Base-by-base conservation (phyloP, 176 grass and related monocot genomes). In the Zoysia japonica region DNA sequence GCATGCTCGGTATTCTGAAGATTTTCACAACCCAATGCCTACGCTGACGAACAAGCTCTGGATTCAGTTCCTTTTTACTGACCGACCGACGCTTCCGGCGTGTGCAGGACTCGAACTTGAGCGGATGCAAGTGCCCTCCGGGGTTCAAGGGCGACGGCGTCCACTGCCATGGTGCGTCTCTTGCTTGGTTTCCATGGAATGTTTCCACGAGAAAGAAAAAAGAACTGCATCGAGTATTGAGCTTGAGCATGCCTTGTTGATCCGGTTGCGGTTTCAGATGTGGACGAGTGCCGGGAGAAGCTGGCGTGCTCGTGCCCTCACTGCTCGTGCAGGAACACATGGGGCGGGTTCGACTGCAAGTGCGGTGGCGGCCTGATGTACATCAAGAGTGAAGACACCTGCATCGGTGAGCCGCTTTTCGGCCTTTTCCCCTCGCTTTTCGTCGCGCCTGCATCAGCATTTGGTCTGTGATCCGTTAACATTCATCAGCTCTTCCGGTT, bases 301-400 rank as follows among this genome's bases (percentile, higher is more conserved):
- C 44, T 81, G n/a, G 90, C 84, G 9, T 99, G 96, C 74, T 83
- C 80, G 9, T 95, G 96, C 75, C 82, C 87, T 11, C 76, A 81
- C 62, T 99, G 96, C 81, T 88, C 88, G 15, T 95, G 96, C 80
- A 69, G 76, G 81, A 95, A 99, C 77, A 93, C 69, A 1, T 99
- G 88, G 90, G 96, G 96, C 37, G 79, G 79, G 3, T 94, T 87
- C 86, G 90, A 99, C 69, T 99, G 96, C 92, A 82, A 83, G 47
- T 99, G 96, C 88, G 87, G 65, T 4, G 51, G 81, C 7, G 59
- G 81, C 67, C 68, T 80, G 10, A 53, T 99, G 59, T 99, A 99
- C 65, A 88, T 99, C 51, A 82, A 77, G 39, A 83, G 65, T 5
- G 84, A 95, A 85, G 96, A 99, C 78, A 80, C 92, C n/a, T 99